phyloP scores from a whole-genome alignment of 2,329 filamentous ascomycete species.

The Drechslerella coelobrocha region DNA sequence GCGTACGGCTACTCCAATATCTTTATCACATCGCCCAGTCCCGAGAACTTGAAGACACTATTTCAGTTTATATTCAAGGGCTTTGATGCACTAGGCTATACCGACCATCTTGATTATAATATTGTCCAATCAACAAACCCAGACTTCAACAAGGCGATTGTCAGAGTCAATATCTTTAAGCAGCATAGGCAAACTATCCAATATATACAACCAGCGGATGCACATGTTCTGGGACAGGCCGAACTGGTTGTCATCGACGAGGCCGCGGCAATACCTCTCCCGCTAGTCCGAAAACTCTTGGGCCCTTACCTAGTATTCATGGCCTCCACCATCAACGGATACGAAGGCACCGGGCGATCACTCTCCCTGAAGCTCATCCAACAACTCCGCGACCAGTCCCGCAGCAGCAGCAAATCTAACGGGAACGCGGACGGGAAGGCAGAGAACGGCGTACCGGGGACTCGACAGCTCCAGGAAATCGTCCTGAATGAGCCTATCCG shows the following conservation, averaged over 20 bases:
- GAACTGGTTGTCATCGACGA: slow-evolving; percentile 97
- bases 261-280: slow-evolving; percentile 92
- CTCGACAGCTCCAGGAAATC: slow-evolving; percentile 85
- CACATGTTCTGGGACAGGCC: slow-evolving; percentile 91
- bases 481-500: slow-evolving; percentile 92
- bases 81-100: slow-evolving; percentile 91
- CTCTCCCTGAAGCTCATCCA: slow-evolving; percentile 96
- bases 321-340: slow-evolving; percentile 98
- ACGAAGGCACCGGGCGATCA: slow-evolving; percentile 94
- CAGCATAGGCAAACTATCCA: slow-evolving; percentile 97
- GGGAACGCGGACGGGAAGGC: slow-evolving; percentile 66
- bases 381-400: slow-evolving; percentile 90
- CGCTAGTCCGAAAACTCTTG: slow-evolving; percentile 90
- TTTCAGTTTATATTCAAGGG: slow-evolving; percentile 99
- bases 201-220: slow-evolving; percentile 95
- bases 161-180: slow-evolving; percentile 92
- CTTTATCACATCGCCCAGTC: slow-evolving; percentile 96
- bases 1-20: slow-evolving; percentile 99
- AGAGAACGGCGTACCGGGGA: slow-evolving; percentile 69
- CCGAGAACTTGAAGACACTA: slow-evolving; percentile 96
- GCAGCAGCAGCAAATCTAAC: slow-evolving; percentile 64
- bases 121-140: slow-evolving; percentile 98
- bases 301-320: slow-evolving; percentile 98
- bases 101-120: slow-evolving; percentile 95
- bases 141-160: slow-evolving; percentile 98